phyloP scores from a whole-genome alignment of 371 early-diverging fungal genomes.

The Apophysomyces variabilis region DNA sequence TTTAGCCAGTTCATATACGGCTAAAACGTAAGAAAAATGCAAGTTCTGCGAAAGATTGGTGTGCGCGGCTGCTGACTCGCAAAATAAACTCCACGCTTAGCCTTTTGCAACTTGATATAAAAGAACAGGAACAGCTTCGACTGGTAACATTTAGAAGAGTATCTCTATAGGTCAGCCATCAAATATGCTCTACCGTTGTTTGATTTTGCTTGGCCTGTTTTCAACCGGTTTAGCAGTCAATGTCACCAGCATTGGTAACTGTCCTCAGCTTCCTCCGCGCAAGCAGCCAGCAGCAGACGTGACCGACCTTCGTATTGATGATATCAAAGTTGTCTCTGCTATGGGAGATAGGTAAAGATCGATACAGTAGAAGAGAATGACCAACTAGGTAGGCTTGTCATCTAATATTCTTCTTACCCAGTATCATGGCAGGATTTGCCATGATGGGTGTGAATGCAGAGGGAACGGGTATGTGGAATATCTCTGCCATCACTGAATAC shows the following conservation, averaged over 20 bases:
- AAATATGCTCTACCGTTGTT: background rate
- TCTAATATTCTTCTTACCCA: background rate
- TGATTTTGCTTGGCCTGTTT: background rate
- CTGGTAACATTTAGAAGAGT: too few relatives aligned
- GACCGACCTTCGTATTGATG: constrained; percentile 33
- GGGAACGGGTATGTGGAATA: constrained; percentile 22
- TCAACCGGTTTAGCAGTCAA: background rate
- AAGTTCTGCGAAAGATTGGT: too few relatives aligned
- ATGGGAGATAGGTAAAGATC: constrained; percentile 32
- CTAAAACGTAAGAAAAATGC: too few relatives aligned
- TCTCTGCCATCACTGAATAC: constrained; percentile 31
- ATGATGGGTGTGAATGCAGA: constrained; percentile 26
- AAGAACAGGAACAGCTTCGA: too few relatives aligned
- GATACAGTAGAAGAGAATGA: background rate
- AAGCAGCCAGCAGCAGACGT: constrained; percentile 19
- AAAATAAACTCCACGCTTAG: too few relatives aligned
- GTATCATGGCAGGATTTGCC: constrained; percentile 47
- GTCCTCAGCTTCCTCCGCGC: constrained; percentile 27
- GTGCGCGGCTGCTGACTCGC: too few relatives aligned
- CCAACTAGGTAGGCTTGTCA: too few relatives aligned
- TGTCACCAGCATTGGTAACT: constrained; percentile 19
- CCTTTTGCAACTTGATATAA: too few relatives aligned
- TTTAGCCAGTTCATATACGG: too few relatives aligned
- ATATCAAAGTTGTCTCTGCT: constrained; percentile 32
- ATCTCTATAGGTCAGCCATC: background rate